These are phyloP conservation scores for Sporobolus alterniflorus DNA, from an alignment of 202 grass and related monocot genomes.

Conservation along the genomic window DNA sequence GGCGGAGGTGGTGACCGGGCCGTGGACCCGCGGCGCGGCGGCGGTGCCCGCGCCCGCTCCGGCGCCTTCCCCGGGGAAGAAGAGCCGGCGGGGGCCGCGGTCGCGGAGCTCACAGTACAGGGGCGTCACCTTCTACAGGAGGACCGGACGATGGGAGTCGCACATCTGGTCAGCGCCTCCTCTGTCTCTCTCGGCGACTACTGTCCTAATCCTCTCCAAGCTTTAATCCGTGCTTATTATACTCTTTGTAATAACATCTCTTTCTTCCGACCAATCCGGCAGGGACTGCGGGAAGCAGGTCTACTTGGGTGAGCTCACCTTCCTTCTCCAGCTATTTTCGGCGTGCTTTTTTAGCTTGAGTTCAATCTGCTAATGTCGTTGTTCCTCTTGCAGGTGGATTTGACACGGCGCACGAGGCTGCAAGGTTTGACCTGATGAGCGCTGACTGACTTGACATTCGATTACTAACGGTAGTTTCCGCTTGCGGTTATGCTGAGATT, in stretches of 20 bases:
- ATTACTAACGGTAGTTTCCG: neutral
- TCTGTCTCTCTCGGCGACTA: neutral
- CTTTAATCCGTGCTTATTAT: neutral
- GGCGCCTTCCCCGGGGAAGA: slow-evolving; percentile 47
- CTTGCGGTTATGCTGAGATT: neutral
- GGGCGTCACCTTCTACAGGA: slow-evolving; percentile 86
- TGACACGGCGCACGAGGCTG: slow-evolving; percentile 70
- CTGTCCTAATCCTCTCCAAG: neutral
- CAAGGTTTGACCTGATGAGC: slow-evolving; percentile 39
- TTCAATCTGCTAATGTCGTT: neutral
- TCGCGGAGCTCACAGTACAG: slow-evolving; percentile 89
- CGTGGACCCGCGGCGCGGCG: neutral
- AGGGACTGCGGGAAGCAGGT: slow-evolving; percentile 97
- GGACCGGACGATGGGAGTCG: slow-evolving; percentile 88
- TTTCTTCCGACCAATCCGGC: slow-evolving; percentile 4
- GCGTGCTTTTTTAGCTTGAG: slow-evolving; percentile 19
- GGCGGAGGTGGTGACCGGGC: neutral
- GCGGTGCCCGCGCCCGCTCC: neutral
- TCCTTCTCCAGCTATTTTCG: neutral
- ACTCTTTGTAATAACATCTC: slow-evolving; percentile 7
- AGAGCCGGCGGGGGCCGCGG: slow-evolving; percentile 80
- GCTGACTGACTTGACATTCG: neutral
- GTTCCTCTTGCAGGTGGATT: slow-evolving; percentile 59
- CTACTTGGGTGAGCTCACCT: slow-evolving; percentile 69
- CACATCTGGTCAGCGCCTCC: slow-evolving; percentile 64